Base-by-base conservation (phyloP, 371 early-diverging fungal genomes). In the Syncephalis fuscata region DNA sequence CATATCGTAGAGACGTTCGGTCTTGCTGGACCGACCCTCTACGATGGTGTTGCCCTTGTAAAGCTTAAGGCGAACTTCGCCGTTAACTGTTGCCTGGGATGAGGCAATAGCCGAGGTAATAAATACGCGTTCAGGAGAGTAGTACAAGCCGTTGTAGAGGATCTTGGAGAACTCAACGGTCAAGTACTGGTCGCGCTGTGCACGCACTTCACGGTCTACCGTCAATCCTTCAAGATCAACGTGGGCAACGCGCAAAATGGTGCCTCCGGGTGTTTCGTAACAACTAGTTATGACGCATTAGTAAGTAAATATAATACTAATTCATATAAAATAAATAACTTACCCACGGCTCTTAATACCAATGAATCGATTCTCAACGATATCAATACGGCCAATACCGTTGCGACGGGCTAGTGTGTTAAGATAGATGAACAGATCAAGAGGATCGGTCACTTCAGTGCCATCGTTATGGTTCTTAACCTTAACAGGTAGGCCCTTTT, bases 211-310 rank as follows among this genome's bases (percentile, higher is more conserved):
- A 55, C 94, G 85, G 65, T 95, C 96, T 51, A 95, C 64, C 39
- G 85, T 84, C 50, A 93, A 66, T 43, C 96, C 96, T 70, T 95
- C 96, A 20, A 93, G 68, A 64, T 95, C 96, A 51, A 87, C 76
- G 67, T 95, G 96, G 11, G 93, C 93, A 36, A 78, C 78, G 58
- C 87, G 86, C 51, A 95, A 71, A 50, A 95, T 86, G 41, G 94
- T 93, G 46, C 94, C 96, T 46, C 88, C 94, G 45, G 96, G 96
- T 37, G 94, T 91, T 67, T 95, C 96, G 76, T 95, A 95, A 70
- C 94, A 95, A 55, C 72, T 67, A 52, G n/a, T n/a, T 3, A 14
- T 14, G 7, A 21, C n/a, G n/a, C n/a, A n/a, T n/a, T n/a, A n/a
- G n/a, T n/a, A n/a, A n/a, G n/a, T n/a, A n/a, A n/a, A n/a, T n/a